Percentiles rank a stretch among this genome's conserved stretches.
These are phyloP conservation scores for Amanita phalloides DNA, from an alignment of 768 basidiomycete genomes.

Conservation along the genomic window DNA sequence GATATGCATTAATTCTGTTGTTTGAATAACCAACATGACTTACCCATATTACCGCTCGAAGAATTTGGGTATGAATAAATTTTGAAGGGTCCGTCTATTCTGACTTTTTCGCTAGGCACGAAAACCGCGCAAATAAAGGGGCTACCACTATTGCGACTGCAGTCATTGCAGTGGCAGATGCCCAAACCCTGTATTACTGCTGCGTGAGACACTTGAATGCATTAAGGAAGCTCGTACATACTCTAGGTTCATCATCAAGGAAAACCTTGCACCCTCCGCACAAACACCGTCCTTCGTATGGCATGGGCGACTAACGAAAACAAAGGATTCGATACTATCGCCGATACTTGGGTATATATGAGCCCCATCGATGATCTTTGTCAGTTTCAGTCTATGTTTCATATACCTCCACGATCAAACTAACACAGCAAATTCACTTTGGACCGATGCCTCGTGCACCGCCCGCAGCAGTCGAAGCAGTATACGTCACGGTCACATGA, in stretches of 20 bases:
- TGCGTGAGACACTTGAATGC: no score
- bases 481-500: no score
- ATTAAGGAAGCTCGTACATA: not conserved
- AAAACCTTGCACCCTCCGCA: not conserved
- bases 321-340: no score
- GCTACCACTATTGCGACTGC: not conserved
- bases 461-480: no score
- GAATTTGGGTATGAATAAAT: not conserved
- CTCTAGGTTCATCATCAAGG: not conserved
- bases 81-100: not conserved
- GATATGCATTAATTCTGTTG: not conserved
- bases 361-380: no score
- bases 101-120: not conserved
- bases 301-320: not conserved
- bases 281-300: slow-evolving; percentile 2
- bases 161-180: slow-evolving; percentile 4
- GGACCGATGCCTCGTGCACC: no score
- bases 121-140: not conserved
- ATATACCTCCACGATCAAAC: no score
- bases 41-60: not conserved
- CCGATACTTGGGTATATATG: no score
- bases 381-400: no score
- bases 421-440: no score
- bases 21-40: not conserved
- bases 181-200: not conserved